A percentile compares a stretch with the other conserved stretches of the same genome.
These are phyloP conservation scores for Xanthoceras sorbifolium DNA, from an alignment of 345 rosid species.

Conservation along the genomic window DNA sequence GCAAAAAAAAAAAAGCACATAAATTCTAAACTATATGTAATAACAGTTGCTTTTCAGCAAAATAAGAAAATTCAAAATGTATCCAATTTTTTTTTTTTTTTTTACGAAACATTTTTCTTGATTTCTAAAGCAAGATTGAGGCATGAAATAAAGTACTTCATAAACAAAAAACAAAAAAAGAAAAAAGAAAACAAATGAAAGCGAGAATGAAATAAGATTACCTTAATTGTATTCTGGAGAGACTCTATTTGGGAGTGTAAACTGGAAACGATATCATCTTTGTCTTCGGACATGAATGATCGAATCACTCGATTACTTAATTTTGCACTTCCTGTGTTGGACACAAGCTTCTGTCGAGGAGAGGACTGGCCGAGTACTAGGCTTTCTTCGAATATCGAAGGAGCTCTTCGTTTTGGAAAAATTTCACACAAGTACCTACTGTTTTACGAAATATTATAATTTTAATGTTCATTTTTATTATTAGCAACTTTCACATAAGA, in stretches of 20 bases:
- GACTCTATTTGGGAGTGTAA: constrained; percentile 29
- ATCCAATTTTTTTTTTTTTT: neutral
- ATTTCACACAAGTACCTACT: too few species aligned
- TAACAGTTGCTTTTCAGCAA: neutral
- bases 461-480: too few species aligned
- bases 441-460: too few species aligned
- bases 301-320: neutral
- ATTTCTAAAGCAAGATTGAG: neutral
- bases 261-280: constrained; percentile 21
- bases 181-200: neutral
- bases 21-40: too few species aligned
- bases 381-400: too few species aligned
- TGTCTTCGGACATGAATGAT: constrained; percentile 29
- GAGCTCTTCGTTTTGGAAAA: too few species aligned
- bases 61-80: neutral
- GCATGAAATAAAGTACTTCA: neutral
- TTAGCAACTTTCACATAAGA: too few species aligned
- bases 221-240: constrained; percentile 53
- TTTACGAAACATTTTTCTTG: neutral
- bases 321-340: neutral
- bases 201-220: constrained; percentile 10
- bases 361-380: too few species aligned
- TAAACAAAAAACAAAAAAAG: neutral
- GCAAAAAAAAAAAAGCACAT: too few species aligned
- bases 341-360: too few species aligned